A percentile compares a stretch with the other conserved stretches of the same genome.
Conservation (phyloP, 768 basidiomycete genomes). For the Lactarius akahatsu region DNA sequence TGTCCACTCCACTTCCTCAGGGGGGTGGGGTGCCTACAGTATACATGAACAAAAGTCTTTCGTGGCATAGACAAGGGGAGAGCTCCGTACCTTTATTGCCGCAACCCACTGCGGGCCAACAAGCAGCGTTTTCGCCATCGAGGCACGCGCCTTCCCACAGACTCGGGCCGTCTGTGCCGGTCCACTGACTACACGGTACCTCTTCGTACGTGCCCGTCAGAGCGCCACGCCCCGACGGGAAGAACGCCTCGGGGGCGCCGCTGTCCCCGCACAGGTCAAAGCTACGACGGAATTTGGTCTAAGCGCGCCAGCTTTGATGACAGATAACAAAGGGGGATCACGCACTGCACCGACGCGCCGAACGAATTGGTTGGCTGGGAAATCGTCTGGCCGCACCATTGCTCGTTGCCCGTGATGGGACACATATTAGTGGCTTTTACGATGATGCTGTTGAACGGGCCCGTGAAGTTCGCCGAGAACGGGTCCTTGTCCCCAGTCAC, state of each 20-base stretch:
- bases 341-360: slow-evolving; percentile 51
- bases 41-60: neutral
- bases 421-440: slow-evolving; percentile 50
- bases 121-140: slow-evolving; percentile 45
- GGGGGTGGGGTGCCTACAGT: slow-evolving; percentile 7
- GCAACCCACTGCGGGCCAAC: slow-evolving; percentile 54
- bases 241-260: slow-evolving; percentile 43
- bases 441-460: slow-evolving; percentile 55
- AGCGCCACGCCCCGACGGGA: slow-evolving; percentile 54
- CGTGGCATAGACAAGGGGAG: neutral
- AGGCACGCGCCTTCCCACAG: slow-evolving; percentile 54
- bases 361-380: slow-evolving; percentile 45
- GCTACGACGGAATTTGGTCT: neutral
- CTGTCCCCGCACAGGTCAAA: neutral
- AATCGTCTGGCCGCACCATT: slow-evolving; percentile 54
- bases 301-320: neutral
- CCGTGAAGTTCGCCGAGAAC: slow-evolving; percentile 48
- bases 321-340: neutral
- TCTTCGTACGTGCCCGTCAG: slow-evolving; percentile 53
- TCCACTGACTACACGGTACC: slow-evolving; percentile 58
- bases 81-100: slow-evolving; percentile 49
- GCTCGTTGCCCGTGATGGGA: slow-evolving; percentile 48
- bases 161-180: slow-evolving; percentile 47
- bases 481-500: slow-evolving; percentile 52
- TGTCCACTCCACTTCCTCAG: neutral